phyloP scores from a whole-genome alignment of 805 yeast species.

The Kazachstania psychrophila region DNA sequence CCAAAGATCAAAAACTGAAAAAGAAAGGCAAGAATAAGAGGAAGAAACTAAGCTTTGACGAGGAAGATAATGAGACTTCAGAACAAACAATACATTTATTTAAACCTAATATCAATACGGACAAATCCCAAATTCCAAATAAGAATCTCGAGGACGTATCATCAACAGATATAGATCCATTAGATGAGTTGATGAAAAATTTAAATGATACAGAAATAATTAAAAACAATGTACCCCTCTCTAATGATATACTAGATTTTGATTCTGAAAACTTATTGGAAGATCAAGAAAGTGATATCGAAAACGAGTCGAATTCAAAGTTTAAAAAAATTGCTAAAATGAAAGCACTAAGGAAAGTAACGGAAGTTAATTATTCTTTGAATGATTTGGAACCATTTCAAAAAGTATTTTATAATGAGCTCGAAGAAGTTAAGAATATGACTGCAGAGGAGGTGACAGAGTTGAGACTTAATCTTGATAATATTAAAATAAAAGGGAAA shows the following conservation, averaged over 20 bases:
- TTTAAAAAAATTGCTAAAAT: slow-evolving; percentile 32
- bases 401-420: slow-evolving; percentile 55
- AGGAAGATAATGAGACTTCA: slow-evolving; percentile 22
- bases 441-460: slow-evolving; percentile 47
- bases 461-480: slow-evolving; percentile 46
- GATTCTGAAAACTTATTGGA: slow-evolving; percentile 2
- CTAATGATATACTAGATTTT: slow-evolving; percentile 1
- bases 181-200: slow-evolving; percentile 38
- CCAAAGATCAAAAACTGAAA: slow-evolving; percentile 3
- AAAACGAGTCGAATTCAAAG: slow-evolving; percentile 26
- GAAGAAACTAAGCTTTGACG: slow-evolving; percentile 10
- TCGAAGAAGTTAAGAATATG: slow-evolving; percentile 41
- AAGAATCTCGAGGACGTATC: not conserved
- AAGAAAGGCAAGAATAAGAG: slow-evolving; percentile 1
- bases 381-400: slow-evolving; percentile 43
- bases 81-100: too few species aligned
- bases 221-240: not conserved
- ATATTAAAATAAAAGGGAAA: slow-evolving; percentile 56
- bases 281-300: slow-evolving; percentile 6
- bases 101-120: too few species aligned
- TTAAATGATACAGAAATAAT: slow-evolving; percentile 1
- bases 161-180: slow-evolving; percentile 33
- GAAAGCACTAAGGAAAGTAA: slow-evolving; percentile 31
- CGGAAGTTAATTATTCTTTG: slow-evolving; percentile 20
- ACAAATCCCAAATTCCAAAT: not conserved